phyloP scores from a whole-genome alignment of 495 filamentous ascomycete genomes.

The Daldinia vernicosa region DNA sequence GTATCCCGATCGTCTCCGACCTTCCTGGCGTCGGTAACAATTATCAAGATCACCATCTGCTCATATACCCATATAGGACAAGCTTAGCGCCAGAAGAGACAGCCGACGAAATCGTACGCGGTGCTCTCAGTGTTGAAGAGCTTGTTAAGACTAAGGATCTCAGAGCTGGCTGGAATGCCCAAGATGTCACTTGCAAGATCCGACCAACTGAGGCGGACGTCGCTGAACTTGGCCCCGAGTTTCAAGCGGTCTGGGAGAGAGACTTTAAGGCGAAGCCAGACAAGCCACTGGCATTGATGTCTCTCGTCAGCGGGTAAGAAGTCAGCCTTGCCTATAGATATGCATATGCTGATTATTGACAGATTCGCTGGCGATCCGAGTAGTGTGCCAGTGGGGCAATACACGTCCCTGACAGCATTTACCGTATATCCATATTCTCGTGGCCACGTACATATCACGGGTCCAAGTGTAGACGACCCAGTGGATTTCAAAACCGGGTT shows the following conservation, averaged over 20 bases:
- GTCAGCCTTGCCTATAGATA: not conserved
- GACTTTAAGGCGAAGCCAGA: conserved; percentile 51
- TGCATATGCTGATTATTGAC: not conserved
- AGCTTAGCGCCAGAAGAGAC: conserved; percentile 42
- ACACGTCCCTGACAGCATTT: conserved; percentile 48
- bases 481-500: conserved; percentile 54
- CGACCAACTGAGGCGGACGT: conserved; percentile 53
- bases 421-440: conserved; percentile 62
- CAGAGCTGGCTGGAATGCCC: conserved; percentile 54
- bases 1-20: conserved; percentile 25
- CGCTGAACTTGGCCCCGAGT: conserved; percentile 48
- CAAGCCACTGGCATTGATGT: conserved; percentile 48
- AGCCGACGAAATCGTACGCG: conserved; percentile 38
- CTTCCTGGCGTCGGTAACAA: conserved; percentile 52
- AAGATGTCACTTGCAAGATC: conserved; percentile 55
- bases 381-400: conserved; percentile 44
- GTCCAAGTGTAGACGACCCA: conserved; percentile 39
- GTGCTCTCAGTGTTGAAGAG: conserved; percentile 8
- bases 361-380: conserved; percentile 12
- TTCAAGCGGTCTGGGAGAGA: conserved; percentile 51
- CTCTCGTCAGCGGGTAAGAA: conserved; percentile 37
- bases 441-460: conserved; percentile 61
- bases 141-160: conserved; percentile 26
- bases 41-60: conserved; percentile 55
- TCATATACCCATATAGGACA: conserved; percentile 44